Base-by-base conservation (phyloP, 306 rosid species). In the Trichosanthes cucumerina region DNA sequence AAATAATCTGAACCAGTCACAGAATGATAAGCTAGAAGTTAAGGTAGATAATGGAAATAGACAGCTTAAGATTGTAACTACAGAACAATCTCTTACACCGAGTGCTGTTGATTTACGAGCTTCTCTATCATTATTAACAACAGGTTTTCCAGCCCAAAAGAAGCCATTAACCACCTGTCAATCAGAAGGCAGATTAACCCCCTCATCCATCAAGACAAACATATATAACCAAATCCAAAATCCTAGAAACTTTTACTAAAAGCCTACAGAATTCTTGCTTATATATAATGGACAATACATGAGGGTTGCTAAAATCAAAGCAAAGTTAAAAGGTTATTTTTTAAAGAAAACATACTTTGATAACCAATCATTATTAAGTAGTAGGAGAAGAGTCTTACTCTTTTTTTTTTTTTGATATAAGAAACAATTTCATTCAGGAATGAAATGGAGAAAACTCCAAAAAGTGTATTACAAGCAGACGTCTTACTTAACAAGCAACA, bases 91-190 rank as follows among this genome's bases (percentile, higher is more conserved):
- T 87, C 97, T 89, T 88, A 95, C 99, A 81, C 97, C 99, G 19
- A 95, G 96, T 72, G 99, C 99, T 72, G 99, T 95, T 86, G 97
- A 86, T 70, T 56, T 83, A 1, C 84, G 80, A 79, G 81, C 82
- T 72, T 86, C 92, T 78, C 86, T 80, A 79, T 85, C 86, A 24
- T 88, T 87, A 86, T 86, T 89, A 69, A 81, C 60, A 53, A 95
- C 92, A 63, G 90, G 90, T 78, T 95, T 89, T 81, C 97, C 99
- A 56, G 83, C 97, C 97, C 99, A 92, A 82, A 95, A 95, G 86
- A 92, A 95, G 74, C 99, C 99, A 83, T 95, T 95, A 36, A 95
- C 96, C 86, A 92, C 99, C 99, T 95, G 92, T 69, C 54, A 56
- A 74, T 58, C 63, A 82, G 53, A 62, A 80, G 49, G 65, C 44